phyloP scores from a whole-genome alignment of 257 asterid genomes.

The Solanum okadae region DNA sequence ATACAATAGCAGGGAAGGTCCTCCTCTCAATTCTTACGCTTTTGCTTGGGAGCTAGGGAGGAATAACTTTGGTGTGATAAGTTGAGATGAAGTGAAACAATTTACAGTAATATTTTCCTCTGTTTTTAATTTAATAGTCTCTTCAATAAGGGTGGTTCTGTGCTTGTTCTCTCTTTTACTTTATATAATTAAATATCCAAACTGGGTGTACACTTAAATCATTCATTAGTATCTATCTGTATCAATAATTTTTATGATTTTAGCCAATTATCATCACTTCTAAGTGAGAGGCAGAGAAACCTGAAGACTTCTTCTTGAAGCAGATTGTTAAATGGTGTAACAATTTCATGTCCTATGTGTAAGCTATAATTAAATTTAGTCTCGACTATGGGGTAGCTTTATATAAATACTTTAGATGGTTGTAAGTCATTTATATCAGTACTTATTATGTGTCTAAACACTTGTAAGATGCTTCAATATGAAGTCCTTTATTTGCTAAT shows the following conservation, averaged over 20 bases:
- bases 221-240: not conserved
- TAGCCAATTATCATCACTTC: not conserved
- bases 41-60: not conserved
- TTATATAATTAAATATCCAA: not conserved
- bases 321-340: not conserved
- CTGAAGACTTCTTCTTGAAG: not conserved
- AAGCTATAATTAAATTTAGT: not conserved
- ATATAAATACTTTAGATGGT: not conserved
- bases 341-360: not conserved
- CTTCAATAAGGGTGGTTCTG: not conserved
- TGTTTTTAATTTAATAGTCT: not conserved
- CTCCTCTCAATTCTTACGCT: not conserved
- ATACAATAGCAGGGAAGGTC: not conserved
- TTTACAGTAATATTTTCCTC: not conserved
- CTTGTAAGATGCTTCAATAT: not conserved
- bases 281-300: not conserved
- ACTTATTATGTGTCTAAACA: not conserved
- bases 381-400: not conserved
- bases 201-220: not conserved
- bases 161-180: not conserved
- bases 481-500: not conserved
- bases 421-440: not conserved
- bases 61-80: not conserved
- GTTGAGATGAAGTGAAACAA: not conserved
- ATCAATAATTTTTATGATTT: not conserved